Conservation (phyloP, 306 rosid genomes). For the Canavalia gladiata region DNA sequence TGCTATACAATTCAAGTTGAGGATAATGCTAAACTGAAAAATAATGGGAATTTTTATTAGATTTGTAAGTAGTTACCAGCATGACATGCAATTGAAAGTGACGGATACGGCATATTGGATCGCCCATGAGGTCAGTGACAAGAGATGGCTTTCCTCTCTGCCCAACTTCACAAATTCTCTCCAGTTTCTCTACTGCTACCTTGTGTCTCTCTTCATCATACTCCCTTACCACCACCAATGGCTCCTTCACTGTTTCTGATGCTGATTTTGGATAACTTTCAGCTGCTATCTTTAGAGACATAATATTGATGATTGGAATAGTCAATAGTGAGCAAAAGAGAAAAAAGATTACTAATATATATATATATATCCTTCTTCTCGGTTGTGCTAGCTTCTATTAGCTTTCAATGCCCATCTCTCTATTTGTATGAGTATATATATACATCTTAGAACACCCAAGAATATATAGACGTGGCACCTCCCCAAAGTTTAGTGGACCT, state of each 20-base stretch:
- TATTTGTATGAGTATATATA: conserved; percentile 48
- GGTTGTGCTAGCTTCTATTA: conserved; percentile 43
- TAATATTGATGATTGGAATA: conserved; percentile 13
- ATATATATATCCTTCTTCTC: conserved; percentile 35
- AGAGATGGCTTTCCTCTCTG: conserved; percentile 77
- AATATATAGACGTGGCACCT: conserved; percentile 59
- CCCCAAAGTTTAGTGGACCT: conserved; percentile 59
- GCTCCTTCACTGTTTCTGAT: conserved; percentile 35
- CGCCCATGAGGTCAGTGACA: conserved; percentile 89
- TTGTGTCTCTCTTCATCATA: conserved; percentile 77
- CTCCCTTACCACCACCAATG: conserved; percentile 62
- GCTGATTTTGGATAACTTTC: conserved; percentile 53
- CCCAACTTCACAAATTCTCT: conserved; percentile 79
- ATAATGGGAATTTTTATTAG: not conserved
- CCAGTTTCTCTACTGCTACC: conserved; percentile 77
- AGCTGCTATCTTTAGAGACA: conserved; percentile 74
- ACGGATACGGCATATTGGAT: conserved; percentile 87
- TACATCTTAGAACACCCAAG: conserved; percentile 47
- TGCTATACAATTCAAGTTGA: conserved; percentile 11
- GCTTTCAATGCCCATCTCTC: conserved; percentile 35
- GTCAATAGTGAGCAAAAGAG: conserved; percentile 11
- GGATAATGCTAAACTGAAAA: conserved; percentile 8
- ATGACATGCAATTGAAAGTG: conserved; percentile 77
- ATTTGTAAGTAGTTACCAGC: conserved; percentile 66
- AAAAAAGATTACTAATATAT: conserved; percentile 27